Evolutionary conservation across 768 basidiomycete genomes (phyloP).

Genomic region (Tricholomella constricta): DNA sequence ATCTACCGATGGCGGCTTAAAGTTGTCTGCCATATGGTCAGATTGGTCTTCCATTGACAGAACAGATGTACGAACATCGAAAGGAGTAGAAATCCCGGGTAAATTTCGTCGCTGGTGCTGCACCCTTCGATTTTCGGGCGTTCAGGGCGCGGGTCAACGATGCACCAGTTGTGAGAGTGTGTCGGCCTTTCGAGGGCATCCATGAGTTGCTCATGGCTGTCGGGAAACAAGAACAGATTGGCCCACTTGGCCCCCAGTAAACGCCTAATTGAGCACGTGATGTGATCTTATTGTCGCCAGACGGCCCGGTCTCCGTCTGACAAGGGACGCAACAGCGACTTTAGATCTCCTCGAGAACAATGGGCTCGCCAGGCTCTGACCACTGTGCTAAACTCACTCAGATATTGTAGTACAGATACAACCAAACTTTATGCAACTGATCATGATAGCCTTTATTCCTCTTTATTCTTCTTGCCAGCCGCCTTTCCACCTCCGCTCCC

Average conservation of each 20-base stretch:
- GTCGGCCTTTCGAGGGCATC: constrained; percentile 62
- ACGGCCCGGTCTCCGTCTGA: too few species aligned
- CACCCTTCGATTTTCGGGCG: constrained; percentile 66
- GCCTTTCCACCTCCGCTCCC: constrained; percentile 32
- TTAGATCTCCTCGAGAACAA: too few species aligned
- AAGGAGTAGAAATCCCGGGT: constrained; percentile 75
- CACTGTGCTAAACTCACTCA: too few species aligned
- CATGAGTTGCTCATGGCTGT: constrained; percentile 46
- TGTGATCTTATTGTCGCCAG: background rate
- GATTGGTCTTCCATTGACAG: background rate
- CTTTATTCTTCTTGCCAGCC: constrained; percentile 21
- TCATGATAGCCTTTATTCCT: constrained; percentile 3
- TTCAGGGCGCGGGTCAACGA: constrained; percentile 69
- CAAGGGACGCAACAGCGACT: too few species aligned
- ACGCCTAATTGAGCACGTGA: constrained; percentile 4
- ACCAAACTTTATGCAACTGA: too few species aligned
- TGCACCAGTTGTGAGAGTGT: constrained; percentile 59
- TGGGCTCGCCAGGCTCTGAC: too few species aligned
- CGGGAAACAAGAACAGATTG: constrained; percentile 15
- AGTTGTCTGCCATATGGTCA: constrained; percentile 54
- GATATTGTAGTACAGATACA: too few species aligned
- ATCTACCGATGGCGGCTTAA: constrained; percentile 75
- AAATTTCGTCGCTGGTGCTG: constrained; percentile 40
- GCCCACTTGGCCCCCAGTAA: background rate
- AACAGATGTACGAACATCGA: constrained; percentile 53